Evolutionary conservation across 768 basidiomycete species (phyloP).

Genomic region (Auricularia sp.): DNA sequence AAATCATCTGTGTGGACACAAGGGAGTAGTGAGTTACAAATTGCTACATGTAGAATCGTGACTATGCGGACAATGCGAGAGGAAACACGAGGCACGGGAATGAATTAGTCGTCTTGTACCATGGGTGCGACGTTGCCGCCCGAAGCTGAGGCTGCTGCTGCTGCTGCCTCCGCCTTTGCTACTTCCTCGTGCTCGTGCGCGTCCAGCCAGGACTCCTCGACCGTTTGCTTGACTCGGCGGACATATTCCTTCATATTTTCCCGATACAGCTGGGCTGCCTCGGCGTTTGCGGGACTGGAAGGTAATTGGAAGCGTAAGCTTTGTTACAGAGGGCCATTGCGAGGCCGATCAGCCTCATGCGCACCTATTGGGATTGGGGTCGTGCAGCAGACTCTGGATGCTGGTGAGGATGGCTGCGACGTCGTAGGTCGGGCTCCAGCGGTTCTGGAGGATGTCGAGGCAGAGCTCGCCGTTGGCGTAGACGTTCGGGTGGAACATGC

Average conservation of each 20-base stretch:
- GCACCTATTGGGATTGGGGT: conserved; percentile 84
- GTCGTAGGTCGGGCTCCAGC: conserved; percentile 98
- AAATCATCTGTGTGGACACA: no score
- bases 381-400: conserved; percentile 91
- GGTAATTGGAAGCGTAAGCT: background rate
- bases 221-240: conserved; percentile 81
- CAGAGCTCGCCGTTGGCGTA: conserved; percentile 98
- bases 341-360: conserved; percentile 9
- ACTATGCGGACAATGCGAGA: no score
- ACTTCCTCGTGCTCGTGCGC: conserved; percentile 51
- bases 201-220: conserved; percentile 93
- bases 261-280: conserved; percentile 91
- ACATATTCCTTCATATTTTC: conserved; percentile 99
- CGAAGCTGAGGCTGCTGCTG: background rate
- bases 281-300: conserved; percentile 87
- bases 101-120: background rate
- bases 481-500: conserved; percentile 99
- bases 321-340: background rate
- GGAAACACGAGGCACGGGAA: no score
- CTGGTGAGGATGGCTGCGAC: conserved; percentile 96
- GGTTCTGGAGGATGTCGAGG: conserved; percentile 94
- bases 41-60: no score
- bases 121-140: background rate
- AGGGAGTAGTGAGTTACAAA: no score
- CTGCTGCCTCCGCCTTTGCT: background rate